Evolutionary conservation across 129 eudicot species (phyloP), one percentile per base, ranked within the genome.

Genomic region (Artemisia argyi): DNA sequence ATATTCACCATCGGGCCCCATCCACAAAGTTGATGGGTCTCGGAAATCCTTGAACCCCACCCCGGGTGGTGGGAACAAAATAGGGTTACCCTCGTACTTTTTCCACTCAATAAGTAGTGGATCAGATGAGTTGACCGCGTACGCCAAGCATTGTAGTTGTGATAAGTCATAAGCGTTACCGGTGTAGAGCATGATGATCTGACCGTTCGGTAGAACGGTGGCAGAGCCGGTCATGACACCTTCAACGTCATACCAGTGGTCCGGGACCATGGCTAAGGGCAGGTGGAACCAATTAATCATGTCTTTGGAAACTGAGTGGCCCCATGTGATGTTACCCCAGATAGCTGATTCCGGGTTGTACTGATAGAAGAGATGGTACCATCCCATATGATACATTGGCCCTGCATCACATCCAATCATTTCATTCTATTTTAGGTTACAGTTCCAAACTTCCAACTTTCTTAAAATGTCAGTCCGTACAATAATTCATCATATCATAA

Each of bases 251-350:
- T 81, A 93, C 95, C 95, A 89, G 0, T 74, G 89, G 71, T 92
- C 98, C 2, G 95, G 95, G 44, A 89, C 90, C 98, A 92, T 89
- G 26, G 98, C 91, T 9, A 87, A 75, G n/a, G 95, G 96, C 24
- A 93, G 87, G 63, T 93, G 80, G 73, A 71, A 80, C 97, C 97
- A 93, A 61, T 84, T 78, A 74, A 93, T 88, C 55, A 93, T 83
- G 74, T 90, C 98, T 58, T 19, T 85, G 9, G 98, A 93, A 3
- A 90, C 86, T 0, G 98, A 95, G 26, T 93, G 98, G 73, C 92
- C 98, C 98, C 98, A 93, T 28, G 96, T 81, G 82, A 93, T 93
- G 82, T 85, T 93, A 0, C 98, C 98, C 98, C 98, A 93, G 1
- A 93, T 83, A 19, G 98, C 98, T 15, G 98, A 75, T n/a, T 89